A percentile compares a stretch with the other conserved stretches of the same genome.
Evolutionary conservation across 148 eudicot genomes (phyloP).

Genomic region (Rhododendron simsii): DNA sequence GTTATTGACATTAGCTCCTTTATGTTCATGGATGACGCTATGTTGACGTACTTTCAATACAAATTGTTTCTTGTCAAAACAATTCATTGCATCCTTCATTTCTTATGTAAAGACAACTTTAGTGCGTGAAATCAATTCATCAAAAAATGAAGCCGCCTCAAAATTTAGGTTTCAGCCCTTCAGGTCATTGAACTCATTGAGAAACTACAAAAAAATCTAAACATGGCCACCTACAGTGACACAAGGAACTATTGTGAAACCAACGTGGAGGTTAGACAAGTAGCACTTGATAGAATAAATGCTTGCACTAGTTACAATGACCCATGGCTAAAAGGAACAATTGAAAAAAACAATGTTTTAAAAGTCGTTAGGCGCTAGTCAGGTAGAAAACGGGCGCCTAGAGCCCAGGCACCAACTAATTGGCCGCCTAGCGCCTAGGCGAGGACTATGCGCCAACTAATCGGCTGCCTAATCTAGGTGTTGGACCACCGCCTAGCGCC

Average conservation of each 20-base stretch:
- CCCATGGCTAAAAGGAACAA: neutral
- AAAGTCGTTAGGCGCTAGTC: too few relatives aligned
- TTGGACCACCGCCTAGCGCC: too few relatives aligned
- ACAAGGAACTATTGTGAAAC: neutral
- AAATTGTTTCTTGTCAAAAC: neutral
- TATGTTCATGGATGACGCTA: neutral
- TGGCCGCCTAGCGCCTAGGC: too few relatives aligned
- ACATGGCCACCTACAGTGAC: neutral
- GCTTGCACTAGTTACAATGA: neutral
- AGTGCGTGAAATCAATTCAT: neutral
- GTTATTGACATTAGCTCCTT: neutral
- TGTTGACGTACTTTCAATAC: neutral
- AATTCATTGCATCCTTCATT: neutral
- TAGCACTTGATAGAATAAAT: neutral
- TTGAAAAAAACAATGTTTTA: neutral
- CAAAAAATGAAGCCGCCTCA: neutral
- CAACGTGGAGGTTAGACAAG: neutral
- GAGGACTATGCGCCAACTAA: too few relatives aligned
- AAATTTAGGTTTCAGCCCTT: neutral
- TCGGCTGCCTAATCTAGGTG: too few relatives aligned
- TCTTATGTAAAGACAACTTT: neutral
- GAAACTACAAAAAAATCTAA: neutral
- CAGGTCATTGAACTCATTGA: neutral
- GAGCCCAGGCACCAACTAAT: too few relatives aligned
- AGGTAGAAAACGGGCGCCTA: too few relatives aligned